Evolutionary conservation across 768 basidiomycete genomes (phyloP), one percentile per base, ranked within the genome.

Genomic region (Amanita polypyramis): DNA sequence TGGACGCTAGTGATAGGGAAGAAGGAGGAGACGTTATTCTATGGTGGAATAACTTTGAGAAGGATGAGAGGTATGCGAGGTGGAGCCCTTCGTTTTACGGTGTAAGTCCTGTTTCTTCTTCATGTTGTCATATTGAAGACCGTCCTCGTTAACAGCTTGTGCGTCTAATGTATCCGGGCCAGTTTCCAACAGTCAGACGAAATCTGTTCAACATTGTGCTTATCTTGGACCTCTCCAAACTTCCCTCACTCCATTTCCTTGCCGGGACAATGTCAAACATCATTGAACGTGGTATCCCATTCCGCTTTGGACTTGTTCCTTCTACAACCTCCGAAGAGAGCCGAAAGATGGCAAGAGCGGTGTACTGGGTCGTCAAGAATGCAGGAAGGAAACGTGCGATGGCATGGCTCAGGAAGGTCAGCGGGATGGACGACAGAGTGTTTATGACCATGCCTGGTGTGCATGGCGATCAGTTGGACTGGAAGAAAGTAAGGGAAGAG

Each of bases 41-140:
- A 0, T 98, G 88, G 79, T 87, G 85, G 83, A 99, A 98, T 62
- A 82, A 99, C 58, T 64, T 98, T 15, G 84, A 89, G 66, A 85
- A 78, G 53, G 96, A 98, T 62, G 69, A 65, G 34, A 70, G 77
- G 45, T 84, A 84, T 51, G 64, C 69, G 4, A 58, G 60, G 17
- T 82, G 75, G 73, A 67, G 60, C 25, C 58, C 76, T 5, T 76
- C 76, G 14, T 57, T 84, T 29, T 68, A 68, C 50, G 56, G 59
- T 29, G 82, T 82, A 55, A 34, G 74, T 62, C 34, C 30, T 15
- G 12, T 20, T n/a, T 41, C 32, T 30, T 15, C 15, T 38, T 11
- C 23, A 15, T 5, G 11, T 11, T 34, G 12, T 17, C 19, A 2
- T 5, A 11, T 20, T n/a, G 17, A 42, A 37, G 15, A 19, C 42